phyloP scores from a whole-genome alignment of 2,329 filamentous ascomycete genomes.

The Trichoderma semiorbis region DNA sequence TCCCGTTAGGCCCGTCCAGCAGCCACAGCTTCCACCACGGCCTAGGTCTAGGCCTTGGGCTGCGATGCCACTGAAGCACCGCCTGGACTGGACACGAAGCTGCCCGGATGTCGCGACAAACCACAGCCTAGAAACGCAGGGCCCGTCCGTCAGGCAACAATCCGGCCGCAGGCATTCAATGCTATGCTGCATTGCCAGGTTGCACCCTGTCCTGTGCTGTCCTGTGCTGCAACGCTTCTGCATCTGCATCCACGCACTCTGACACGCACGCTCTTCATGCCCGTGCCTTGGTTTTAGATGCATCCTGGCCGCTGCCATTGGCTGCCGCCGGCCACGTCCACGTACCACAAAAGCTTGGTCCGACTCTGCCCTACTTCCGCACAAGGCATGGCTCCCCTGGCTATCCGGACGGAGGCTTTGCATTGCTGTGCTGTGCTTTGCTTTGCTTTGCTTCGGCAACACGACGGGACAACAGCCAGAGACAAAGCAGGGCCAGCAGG shows the following conservation, averaged over 20 bases:
- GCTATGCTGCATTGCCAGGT: neutral
- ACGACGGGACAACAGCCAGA: neutral
- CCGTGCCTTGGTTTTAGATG: neutral
- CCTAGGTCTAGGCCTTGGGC: neutral
- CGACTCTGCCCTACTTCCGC: neutral
- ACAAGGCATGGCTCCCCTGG: conserved; percentile 1
- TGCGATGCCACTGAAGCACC: neutral
- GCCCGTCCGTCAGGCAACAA: conserved; percentile 10
- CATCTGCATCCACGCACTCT: neutral
- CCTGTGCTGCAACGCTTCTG: neutral
- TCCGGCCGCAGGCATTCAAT: neutral
- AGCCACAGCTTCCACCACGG: neutral
- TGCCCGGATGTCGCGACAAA: neutral
- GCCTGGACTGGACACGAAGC: neutral
- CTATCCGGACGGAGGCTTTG: neutral
- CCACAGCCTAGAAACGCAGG: neutral
- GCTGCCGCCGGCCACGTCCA: neutral
- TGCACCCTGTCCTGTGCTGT: neutral
- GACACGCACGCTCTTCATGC: conserved; percentile 1
- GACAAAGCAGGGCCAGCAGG: neutral
- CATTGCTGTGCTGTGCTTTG: neutral
- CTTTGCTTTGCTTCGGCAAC: neutral
- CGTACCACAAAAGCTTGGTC: neutral
- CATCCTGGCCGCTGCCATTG: neutral
- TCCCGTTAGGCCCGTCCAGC: neutral